Evolutionary conservation across 768 basidiomycete species (phyloP), one percentile per base, ranked within the genome.

Genomic region (Podaxis sp.): DNA sequence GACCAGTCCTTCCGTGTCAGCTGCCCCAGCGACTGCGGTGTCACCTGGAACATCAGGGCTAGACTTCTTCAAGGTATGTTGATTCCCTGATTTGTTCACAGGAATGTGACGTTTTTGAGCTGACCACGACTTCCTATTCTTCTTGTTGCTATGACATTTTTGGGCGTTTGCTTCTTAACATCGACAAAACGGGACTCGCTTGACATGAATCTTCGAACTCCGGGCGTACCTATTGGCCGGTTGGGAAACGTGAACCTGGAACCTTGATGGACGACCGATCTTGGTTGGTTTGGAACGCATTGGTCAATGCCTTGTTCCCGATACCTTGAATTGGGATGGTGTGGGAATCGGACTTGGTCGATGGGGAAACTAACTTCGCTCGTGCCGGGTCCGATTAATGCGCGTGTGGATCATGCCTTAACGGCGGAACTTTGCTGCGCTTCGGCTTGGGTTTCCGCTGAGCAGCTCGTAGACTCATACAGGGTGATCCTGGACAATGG

Each of bases 21-120:
- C 63, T 63, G 55, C 65, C 24, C 63, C 61, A 53, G 25, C 56
- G 25, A 22, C 60, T 50, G 29, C 65, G 33, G 52, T 55, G 50
- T 54, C 66, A 29, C 57, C 66, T 22, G 61, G 64, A 49, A 61
- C 63, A 8, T 38, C 64, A 13, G 67, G 63, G 36, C 58, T 75
- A 25, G 73, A 76, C 68, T 76, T 73, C 59, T 29, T 66, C 36
- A 74, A 72, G 68, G 75, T 75, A 17, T 40, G 69, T 66, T 61
- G 33, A 27, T 37, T 52, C 29, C 15, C 38, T 19, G 58, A 25
- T 57, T 59, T 50, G 36, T 36, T 15, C 27, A 53, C 25, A 50
- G 50, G 46, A 55, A 57, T n/a, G 29, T 52, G 46, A 53, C 46
- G 50, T 47, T 50, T 59, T 55, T 46, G 27, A 63, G 41, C 49